A percentile compares a stretch with the other conserved stretches of the same genome.
These are phyloP conservation scores for Eudorina sp. DNA, from an alignment of 139 green algal genomes.

Conservation along the genomic window DNA sequence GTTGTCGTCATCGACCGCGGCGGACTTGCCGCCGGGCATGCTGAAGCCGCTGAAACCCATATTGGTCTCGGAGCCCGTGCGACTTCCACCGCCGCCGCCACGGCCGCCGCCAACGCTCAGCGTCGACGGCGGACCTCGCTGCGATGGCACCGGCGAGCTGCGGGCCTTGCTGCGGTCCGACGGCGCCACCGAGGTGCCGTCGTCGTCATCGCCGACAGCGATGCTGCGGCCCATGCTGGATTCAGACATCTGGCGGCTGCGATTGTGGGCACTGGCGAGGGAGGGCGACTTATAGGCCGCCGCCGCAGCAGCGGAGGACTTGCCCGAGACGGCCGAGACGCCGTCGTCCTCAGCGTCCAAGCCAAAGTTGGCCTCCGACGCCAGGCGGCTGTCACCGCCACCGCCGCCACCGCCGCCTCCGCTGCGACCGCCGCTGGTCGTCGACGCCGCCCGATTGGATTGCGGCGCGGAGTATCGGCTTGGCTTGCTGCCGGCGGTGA, in stretches of 20 bases:
- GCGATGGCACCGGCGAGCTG: not conserved
- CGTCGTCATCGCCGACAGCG: not conserved
- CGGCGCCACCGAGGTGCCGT: not conserved
- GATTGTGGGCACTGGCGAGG: not conserved
- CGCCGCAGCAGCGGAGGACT: not conserved
- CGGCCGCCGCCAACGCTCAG: too few relatives aligned
- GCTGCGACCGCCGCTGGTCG: not conserved
- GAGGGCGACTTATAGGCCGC: not conserved
- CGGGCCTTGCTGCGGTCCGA: not conserved
- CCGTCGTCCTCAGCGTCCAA: not conserved
- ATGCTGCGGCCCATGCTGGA: not conserved
- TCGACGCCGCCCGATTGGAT: not conserved
- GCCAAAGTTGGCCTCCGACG: conserved; percentile 6
- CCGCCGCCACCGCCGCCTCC: not conserved
- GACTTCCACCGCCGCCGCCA: not conserved
- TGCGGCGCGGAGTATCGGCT: not conserved
- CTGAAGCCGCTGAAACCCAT: conserved; percentile 13
- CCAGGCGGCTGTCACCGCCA: not conserved
- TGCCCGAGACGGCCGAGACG: not conserved
- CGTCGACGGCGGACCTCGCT: not conserved
- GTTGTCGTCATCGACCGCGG: not conserved
- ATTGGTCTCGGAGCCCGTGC: not conserved
- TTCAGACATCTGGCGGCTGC: not conserved
- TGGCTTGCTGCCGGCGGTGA: not conserved
- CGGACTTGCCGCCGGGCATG: conserved; percentile 16